Base-by-base conservation (phyloP, 176 grass and related monocot species). In the Microstegium vimineum region DNA sequence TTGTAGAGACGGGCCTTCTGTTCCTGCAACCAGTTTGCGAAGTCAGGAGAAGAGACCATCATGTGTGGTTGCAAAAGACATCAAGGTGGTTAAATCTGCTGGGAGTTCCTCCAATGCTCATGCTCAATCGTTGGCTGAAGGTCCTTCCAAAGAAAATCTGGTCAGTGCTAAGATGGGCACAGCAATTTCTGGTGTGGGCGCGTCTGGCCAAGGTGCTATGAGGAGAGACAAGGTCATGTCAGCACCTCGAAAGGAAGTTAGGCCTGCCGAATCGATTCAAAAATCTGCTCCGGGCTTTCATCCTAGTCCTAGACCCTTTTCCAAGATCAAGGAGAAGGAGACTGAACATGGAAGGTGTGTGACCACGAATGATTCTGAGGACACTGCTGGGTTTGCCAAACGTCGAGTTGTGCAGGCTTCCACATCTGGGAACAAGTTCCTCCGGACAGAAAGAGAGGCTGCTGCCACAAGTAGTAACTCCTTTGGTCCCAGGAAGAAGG, bases 241-340 rank as follows among this genome's bases (percentile, higher is more conserved):
- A 1, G 62, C 69, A 33, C 17, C 70, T 81, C 79, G 38, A 71
- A 85, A 77, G 56, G 0, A 27, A 52, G 57, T 59, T 18, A 49
- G 9, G 14, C 78, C 73, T 86, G 9, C 60, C 35, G 68, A 84
- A 72, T 32, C 5, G 84, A 78, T 60, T 52, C 18, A 67, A 13
- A 87, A 82, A 27, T 26, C 66, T 81, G 25, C 6, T 23, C 62
- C 16, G 17, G n/a, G n/a, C n/a, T n/a, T n/a, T n/a, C n/a, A n/a
- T n/a, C n/a, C n/a, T n/a, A n/a, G n/a, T n/a, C 37, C 56, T 46
- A 81, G 57, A 26, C 49, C 74, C 2, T 62, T 66, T 16, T 81
- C 43, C 22, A 77, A 22, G 14, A 79, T 26, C 27, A 56, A 56
- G 20, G n/a, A n/a, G n/a, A 35, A 35, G 4, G 12, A 45, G 37